Evolutionary conservation across 257 asterid genomes (phyloP).

Genomic region (Agastache rugosa): DNA sequence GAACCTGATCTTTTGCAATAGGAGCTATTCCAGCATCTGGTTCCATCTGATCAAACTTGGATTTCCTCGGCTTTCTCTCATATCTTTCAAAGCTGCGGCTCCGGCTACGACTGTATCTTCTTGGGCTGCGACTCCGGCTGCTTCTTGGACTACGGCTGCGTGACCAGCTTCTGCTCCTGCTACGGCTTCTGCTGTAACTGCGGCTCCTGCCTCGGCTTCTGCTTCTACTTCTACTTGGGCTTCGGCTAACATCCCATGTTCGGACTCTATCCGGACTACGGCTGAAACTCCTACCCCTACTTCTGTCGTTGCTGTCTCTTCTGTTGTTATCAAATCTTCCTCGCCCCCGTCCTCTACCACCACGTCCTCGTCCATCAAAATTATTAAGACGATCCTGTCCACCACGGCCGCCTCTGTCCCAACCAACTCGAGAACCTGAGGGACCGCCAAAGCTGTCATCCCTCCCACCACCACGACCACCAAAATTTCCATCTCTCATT

Average conservation of each 20-base stretch:
- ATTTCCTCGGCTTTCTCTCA: slow-evolving; percentile 21
- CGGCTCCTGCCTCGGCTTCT: slow-evolving; percentile 53
- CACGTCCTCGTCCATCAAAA: slow-evolving; percentile 71
- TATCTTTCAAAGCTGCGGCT: slow-evolving; percentile 35
- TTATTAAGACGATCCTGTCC: slow-evolving; percentile 53
- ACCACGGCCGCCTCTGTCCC: slow-evolving; percentile 83
- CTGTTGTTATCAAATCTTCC: slow-evolving; percentile 72
- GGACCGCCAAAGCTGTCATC: slow-evolving; percentile 58
- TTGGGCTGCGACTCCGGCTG: slow-evolving; percentile 55
- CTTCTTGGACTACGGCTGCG: slow-evolving; percentile 55
- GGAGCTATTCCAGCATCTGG: slow-evolving; percentile 22
- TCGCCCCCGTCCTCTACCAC: slow-evolving; percentile 76
- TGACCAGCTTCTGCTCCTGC: slow-evolving; percentile 64
- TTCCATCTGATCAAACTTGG: slow-evolving; percentile 29
- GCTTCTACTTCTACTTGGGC: slow-evolving; percentile 61
- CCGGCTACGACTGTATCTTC: slow-evolving; percentile 52
- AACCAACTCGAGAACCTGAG: slow-evolving; percentile 61
- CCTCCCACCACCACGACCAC: slow-evolving; percentile 66
- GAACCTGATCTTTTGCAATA: slow-evolving; percentile 32
- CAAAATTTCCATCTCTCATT: slow-evolving; percentile 53
- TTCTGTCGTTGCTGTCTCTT: slow-evolving; percentile 61
- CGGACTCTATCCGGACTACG: slow-evolving; percentile 80
- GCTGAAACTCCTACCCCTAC: slow-evolving; percentile 73
- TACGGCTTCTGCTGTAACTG: slow-evolving; percentile 62
- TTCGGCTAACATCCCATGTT: slow-evolving; percentile 69